Evolutionary conservation across 192 early-diverging fungal species (phyloP).

Genomic region (Coemansia sp.): DNA sequence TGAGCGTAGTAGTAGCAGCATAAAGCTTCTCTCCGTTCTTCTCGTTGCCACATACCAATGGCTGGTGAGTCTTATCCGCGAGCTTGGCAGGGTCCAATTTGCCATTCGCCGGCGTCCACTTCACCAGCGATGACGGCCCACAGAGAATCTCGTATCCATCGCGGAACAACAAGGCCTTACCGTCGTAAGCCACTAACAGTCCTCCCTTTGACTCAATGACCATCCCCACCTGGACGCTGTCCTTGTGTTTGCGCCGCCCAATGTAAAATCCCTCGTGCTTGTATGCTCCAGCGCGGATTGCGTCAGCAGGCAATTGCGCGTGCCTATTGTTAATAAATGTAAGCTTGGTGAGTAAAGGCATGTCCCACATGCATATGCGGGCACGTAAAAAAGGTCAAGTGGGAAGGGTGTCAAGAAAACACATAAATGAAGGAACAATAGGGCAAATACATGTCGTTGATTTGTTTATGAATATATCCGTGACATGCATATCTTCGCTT

Average conservation of each 20-base stretch:
- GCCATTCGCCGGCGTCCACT: conserved; percentile 25
- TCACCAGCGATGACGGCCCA: conserved; percentile 10
- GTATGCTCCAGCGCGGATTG: conserved; percentile 31
- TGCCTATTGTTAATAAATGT: conserved; percentile 15
- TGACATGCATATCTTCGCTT: not conserved
- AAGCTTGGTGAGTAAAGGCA: not conserved
- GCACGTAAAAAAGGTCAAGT: conserved; percentile 10
- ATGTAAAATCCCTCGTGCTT: conserved; percentile 28
- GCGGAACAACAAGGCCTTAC: conserved; percentile 36
- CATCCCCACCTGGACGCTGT: conserved; percentile 43
- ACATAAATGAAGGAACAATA: not conserved
- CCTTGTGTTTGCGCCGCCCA: conserved; percentile 34
- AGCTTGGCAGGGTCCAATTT: conserved; percentile 15
- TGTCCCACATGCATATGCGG: conserved; percentile 7
- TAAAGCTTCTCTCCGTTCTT: conserved; percentile 56
- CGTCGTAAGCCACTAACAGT: conserved; percentile 31
- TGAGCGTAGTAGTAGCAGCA: conserved; percentile 47
- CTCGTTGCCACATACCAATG: conserved; percentile 56
- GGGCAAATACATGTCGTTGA: not conserved
- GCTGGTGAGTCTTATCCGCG: conserved; percentile 9
- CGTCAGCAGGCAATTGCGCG: conserved; percentile 29
- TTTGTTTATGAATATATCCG: not conserved
- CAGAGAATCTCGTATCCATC: conserved; percentile 41
- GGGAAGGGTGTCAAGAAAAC: conserved; percentile 1
- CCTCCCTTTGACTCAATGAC: conserved; percentile 35